These are phyloP conservation scores for Globisporangium nagaii DNA, from an alignment of 352 stramenopile species.

Conservation along the genomic window DNA sequence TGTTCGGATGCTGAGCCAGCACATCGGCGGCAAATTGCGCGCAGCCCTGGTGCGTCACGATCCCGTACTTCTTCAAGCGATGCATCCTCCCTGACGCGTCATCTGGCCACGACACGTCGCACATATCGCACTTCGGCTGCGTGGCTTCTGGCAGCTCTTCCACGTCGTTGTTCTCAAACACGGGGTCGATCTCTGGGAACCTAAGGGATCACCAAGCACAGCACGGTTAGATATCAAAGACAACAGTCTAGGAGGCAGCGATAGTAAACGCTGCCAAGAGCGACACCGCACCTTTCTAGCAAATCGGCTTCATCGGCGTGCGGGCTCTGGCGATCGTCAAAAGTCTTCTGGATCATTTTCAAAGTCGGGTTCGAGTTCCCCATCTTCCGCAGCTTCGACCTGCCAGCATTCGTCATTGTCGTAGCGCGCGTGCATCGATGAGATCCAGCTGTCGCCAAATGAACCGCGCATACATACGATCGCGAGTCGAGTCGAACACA, in stretches of 20 bases:
- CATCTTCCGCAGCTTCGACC: conserved; percentile 66
- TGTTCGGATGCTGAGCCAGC: conserved; percentile 47
- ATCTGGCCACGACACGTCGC: conserved; percentile 79
- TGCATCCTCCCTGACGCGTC: conserved; percentile 53
- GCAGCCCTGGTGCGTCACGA: conserved; percentile 70
- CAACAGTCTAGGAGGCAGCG: not conserved
- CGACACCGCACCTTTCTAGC: conserved; percentile 27
- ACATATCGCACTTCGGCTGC: conserved; percentile 61
- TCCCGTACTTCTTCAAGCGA: conserved; percentile 33
- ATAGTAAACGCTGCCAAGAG: not conserved
- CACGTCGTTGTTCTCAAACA: conserved; percentile 62
- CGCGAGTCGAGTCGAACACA: no score
- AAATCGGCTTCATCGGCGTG: conserved; percentile 37
- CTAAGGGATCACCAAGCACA: conserved; percentile 4
- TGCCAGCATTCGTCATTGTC: conserved; percentile 7
- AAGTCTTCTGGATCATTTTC: conserved; percentile 66
- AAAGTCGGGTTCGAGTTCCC: conserved; percentile 55
- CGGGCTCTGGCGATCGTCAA: conserved; percentile 50
- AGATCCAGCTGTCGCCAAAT: no score
- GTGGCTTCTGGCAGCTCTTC: conserved; percentile 33
- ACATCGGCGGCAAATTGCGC: conserved; percentile 73
- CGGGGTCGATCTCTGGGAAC: conserved; percentile 58
- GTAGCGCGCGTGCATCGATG: not conserved
- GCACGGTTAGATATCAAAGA: not conserved
- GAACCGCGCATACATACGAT: no score